Percentiles rank a stretch among this genome's conserved stretches.
Conservation (phyloP, 176 grass and related monocot genomes). For the Musa troglodytarum region DNA sequence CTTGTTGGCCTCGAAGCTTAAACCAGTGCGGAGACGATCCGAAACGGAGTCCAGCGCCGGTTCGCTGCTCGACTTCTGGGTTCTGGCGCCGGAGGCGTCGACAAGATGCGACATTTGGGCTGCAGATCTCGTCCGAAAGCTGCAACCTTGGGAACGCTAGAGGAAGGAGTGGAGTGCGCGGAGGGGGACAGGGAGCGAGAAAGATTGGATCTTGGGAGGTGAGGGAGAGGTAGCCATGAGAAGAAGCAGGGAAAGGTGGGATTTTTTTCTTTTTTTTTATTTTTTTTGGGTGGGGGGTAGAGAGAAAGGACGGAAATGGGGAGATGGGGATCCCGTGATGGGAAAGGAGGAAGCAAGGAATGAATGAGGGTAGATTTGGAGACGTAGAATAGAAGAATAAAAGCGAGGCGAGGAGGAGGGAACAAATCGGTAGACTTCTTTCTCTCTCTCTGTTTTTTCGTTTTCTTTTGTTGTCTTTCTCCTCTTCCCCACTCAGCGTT, state of each 20-base stretch:
- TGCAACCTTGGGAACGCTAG: neutral
- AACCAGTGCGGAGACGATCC: constrained; percentile 47
- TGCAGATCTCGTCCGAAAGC: constrained; percentile 8
- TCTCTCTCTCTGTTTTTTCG: neutral
- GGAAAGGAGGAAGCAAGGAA: constrained; percentile 46
- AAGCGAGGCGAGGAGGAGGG: neutral
- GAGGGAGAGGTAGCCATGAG: constrained; percentile 1
- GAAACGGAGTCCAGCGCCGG: constrained; percentile 44
- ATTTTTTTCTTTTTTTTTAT: neutral
- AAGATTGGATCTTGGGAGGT: constrained; percentile 14
- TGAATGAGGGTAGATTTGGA: constrained; percentile 50
- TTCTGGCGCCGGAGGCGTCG: constrained; percentile 10
- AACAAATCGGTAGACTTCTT: too few relatives aligned
- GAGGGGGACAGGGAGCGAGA: neutral
- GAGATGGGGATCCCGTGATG: constrained; percentile 40
- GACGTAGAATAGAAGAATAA: constrained; percentile 2
- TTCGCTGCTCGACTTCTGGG: neutral
- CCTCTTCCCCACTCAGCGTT: neutral
- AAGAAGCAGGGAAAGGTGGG: neutral
- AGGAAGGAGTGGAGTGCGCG: neutral
- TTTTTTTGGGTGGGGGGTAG: neutral
- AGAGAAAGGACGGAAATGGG: neutral
- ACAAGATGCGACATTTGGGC: constrained; percentile 45
- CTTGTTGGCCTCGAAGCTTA: constrained; percentile 56
- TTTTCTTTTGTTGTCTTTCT: too few relatives aligned